Base-by-base conservation (phyloP, 768 basidiomycete genomes). In the Tylopilus intermedius region DNA sequence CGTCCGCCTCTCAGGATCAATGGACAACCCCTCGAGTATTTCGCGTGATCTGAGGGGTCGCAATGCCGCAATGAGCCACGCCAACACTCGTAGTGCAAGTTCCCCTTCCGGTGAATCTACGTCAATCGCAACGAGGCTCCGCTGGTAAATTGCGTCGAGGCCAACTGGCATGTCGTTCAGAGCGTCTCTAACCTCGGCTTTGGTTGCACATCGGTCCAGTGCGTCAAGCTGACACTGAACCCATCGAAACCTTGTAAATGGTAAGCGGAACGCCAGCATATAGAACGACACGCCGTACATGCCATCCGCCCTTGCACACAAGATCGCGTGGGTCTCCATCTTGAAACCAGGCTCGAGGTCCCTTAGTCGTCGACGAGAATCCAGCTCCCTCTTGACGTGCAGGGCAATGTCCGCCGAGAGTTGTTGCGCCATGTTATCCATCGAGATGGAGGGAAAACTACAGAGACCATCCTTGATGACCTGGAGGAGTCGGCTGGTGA, bases 181-280 rank as follows among this genome's bases (percentile, higher is more conserved):
- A 14, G 60, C 52, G 27, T 51, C 33, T 15, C 57, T 40, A 10
- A 63, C 38, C 6, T 60, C 56, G 15, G 33, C 10, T 30, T 8
- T 43, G 0, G 57, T 49, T 33, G 47, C 22, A 27, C 62, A 63
- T 38, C 43, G 47, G 6, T 50, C 45, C 4, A 64, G 29, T 0
- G 52, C 39, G 39, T 64, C 51, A 3, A 63, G 50, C 3, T 64
- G 63, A 30, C 62, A 64, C 4, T 64, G 49, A 2, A 59, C 57
- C 62, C 63, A 64, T 0, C 58, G 60, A 39, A 37, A 37, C 35
- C 35, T 37, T 33, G 3, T 14, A 39, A 22, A 0, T 18, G 33
- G 2, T 60, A 3, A 58, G 45, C 0, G 3, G 8, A 45, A 10
- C 7, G 15, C 11, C 22, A 44, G 0, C 3, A 15, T 14, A 37